Base-by-base conservation (phyloP, 257 asterid genomes). In the Penstemon eatonii region DNA sequence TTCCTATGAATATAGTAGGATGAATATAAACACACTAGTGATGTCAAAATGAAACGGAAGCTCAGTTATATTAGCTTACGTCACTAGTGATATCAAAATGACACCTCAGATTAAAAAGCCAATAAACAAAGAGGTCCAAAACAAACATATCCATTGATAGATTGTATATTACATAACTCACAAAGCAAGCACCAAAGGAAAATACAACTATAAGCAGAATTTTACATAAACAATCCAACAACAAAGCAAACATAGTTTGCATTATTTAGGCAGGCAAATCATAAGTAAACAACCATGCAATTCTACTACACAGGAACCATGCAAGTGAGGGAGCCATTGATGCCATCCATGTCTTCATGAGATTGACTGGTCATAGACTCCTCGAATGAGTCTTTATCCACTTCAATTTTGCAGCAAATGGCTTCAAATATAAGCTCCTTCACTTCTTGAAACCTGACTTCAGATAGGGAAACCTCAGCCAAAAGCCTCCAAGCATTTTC, bases 401-500 rank as follows among this genome's bases (percentile, higher is more conserved):
- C 86, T 47, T 75, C 78, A 4, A 79, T 56, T 3, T 67, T 43
- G 71, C 82, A 76, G 71, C 75, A 62, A 65, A 88, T 84, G 69
- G 89, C 85, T 76, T 87, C 97, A 73, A 90, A 88, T 78, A 90
- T 83, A 57, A 93, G 87, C 72, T 84, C 95, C 76, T 80, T 89
- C 74, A 93, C 99, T 78, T 93, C 99, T 59, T 88, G 80, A 43
- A 93, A 81, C 85, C 99, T 87, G 84, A 74, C 97, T 64, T 87
- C 86, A 0, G 97, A 88, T 7, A 93, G 88, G 39, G 99, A 93
- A 33, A 93, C 99, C 91, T 90, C 97, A 0, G 97, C 99, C 9
- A 93, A 79, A 13, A 93, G 96, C 81, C 86, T 83, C 95, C 97
- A 88, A 11, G 97, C 99, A n/a, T 93, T 90, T 33, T 76, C 92